Evolutionary conservation across 345 rosid genomes (phyloP), one percentile per base, ranked within the genome.

Genomic region (Balakata baccata): DNA sequence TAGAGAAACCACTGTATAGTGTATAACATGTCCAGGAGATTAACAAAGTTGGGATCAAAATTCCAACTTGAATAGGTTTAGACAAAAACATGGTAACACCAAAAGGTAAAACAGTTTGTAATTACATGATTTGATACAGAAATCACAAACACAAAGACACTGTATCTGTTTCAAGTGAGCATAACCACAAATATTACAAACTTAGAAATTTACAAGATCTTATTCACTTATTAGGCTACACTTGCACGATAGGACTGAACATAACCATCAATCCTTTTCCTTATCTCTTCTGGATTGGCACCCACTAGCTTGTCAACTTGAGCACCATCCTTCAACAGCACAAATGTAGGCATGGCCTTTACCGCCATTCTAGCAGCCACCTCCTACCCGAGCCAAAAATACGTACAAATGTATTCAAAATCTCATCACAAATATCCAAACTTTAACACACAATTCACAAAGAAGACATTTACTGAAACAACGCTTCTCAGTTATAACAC

Each of bases 321-420:
- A 72, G 77, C 80, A 70, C 95, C 91, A 69, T 83, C 89, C 78
- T 75, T 92, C 88, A 89, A 79, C 84, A 91, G 78, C 79, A 87
- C 22, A 82, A 92, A 92, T 12, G 99, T 91, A 1, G 99, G 96
- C 99, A 95, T 95, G n/a, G 99, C 98, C 81, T 88, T 92, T 22
- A 89, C 81, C 70, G 85, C 89, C 87, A 89, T 70, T 69, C 77
- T 84, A 29, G 74, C 66, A 4, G 98, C 97, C 69, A 92, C 97
- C 66, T 87, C 98, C 98, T 92, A 78, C 73, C 25, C 34, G 54
- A 41, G 72, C 75, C 80, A 29, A 29, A 29, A 29, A n/a, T n/a
- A n/a, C n/a, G n/a, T n/a, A n/a, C n/a, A 29, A 29, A 2, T 29
- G 34, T 2, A 29, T 29, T 29, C 34, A 2, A 29, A 29, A 29